phyloP scores from a whole-genome alignment of 768 basidiomycete species.

The Amanita jacksonii region DNA sequence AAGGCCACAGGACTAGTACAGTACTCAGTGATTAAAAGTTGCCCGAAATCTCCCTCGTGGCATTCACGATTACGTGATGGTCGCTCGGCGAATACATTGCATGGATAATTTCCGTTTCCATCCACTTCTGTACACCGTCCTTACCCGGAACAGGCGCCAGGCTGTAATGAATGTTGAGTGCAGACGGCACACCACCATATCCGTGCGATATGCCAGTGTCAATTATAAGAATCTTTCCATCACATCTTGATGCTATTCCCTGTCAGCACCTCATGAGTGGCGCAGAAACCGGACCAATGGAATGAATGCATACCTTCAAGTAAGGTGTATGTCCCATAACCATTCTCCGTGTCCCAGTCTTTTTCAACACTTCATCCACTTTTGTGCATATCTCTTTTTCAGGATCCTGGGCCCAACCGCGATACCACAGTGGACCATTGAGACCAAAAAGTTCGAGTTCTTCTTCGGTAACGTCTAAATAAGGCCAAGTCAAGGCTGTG shows the following conservation, averaged over 20 bases:
- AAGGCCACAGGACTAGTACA: no score
- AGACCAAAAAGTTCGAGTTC: slow-evolving; percentile 65
- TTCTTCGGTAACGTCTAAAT: slow-evolving; percentile 48
- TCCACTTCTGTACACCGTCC: slow-evolving; percentile 33
- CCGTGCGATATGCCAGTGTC: slow-evolving; percentile 97
- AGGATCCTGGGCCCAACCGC: slow-evolving; percentile 78
- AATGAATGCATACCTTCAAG: slow-evolving; percentile 42
- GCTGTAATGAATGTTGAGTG: slow-evolving; percentile 79
- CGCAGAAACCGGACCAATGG: no score
- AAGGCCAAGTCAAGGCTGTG: no score
- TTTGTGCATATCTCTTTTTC: slow-evolving; percentile 62
- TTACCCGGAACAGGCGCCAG: slow-evolving; percentile 50
- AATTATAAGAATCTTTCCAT: slow-evolving; percentile 91
- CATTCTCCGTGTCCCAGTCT: slow-evolving; percentile 78
- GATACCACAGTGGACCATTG: slow-evolving; percentile 90
- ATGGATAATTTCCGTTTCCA: slow-evolving; percentile 54
- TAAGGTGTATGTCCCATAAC: slow-evolving; percentile 97
- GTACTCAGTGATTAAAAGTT: no score
- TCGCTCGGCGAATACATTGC: slow-evolving; percentile 53
- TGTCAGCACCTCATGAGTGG: no score
- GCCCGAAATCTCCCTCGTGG: no score
- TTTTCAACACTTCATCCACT: slow-evolving; percentile 60
- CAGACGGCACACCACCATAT: slow-evolving; percentile 88
- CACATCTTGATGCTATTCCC: slow-evolving; percentile 78
- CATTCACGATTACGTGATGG: slow-evolving; percentile 39